Conservation (phyloP, 2,329 filamentous ascomycete species). For the Penicillium expansum region DNA sequence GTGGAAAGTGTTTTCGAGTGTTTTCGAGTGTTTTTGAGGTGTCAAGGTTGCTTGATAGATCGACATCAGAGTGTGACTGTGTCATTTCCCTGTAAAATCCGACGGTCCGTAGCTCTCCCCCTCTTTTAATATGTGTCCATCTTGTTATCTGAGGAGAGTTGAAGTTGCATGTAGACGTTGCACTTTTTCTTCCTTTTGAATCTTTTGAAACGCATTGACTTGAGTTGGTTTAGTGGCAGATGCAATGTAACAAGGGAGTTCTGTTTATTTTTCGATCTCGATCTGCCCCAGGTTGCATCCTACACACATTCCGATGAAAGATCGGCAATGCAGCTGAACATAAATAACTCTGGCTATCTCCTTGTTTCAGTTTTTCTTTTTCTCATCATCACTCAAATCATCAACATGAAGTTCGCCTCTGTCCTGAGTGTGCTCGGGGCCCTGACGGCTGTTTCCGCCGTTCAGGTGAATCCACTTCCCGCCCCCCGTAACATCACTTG, state of each 20-base stretch:
- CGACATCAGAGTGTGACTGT: neutral
- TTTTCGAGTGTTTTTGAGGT: neutral
- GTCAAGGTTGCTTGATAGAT: neutral
- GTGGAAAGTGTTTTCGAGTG: neutral
- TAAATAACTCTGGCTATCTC: slow-evolving; percentile 17
- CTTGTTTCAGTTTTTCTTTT: neutral
- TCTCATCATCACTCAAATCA: slow-evolving; percentile 1
- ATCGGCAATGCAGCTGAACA: slow-evolving; percentile 16
- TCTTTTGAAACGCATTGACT: neutral
- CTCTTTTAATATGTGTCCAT: neutral
- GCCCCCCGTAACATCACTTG: slow-evolving; percentile 54
- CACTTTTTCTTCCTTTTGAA: neutral
- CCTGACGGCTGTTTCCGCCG: slow-evolving; percentile 42
- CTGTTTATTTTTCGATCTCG: neutral
- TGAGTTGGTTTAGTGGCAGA: neutral
- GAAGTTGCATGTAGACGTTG: slow-evolving; percentile 18
- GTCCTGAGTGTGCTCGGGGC: slow-evolving; percentile 31
- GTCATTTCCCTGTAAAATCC: neutral
- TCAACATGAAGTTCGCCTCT: slow-evolving; percentile 30
- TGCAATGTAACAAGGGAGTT: neutral
- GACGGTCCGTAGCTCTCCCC: neutral
- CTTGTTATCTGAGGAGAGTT: neutral
- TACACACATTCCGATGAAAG: slow-evolving; percentile 10
- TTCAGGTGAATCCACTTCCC: slow-evolving; percentile 55
- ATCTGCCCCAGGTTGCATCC: neutral